These are phyloP conservation scores for Coemansia sp. DNA, from an alignment of 192 early-diverging fungal genomes.

Conservation along the genomic window DNA sequence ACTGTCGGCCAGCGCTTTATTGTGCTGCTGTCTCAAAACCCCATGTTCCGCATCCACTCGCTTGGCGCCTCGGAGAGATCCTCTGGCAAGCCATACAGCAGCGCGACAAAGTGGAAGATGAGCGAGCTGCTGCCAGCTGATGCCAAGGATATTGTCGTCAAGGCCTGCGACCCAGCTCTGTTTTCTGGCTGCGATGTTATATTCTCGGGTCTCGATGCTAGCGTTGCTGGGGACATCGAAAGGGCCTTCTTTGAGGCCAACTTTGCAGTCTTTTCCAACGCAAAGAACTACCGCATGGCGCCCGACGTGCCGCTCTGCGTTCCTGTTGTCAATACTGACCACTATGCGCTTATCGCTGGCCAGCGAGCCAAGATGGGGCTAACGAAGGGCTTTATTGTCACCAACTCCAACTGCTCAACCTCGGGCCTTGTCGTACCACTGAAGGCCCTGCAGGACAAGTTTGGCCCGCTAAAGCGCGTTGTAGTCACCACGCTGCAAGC, in stretches of 20 bases:
- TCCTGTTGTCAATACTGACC: slow-evolving; percentile 85
- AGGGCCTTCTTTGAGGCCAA: slow-evolving; percentile 83
- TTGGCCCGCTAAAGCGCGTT: slow-evolving; percentile 79
- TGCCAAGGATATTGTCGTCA: slow-evolving; percentile 60
- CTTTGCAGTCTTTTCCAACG: slow-evolving; percentile 92
- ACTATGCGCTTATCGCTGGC: slow-evolving; percentile 77
- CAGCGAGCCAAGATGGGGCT: slow-evolving; percentile 63
- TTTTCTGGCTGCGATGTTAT: slow-evolving; percentile 85
- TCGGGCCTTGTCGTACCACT: slow-evolving; percentile 90
- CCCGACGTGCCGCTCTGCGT: slow-evolving; percentile 89
- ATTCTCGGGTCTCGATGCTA: slow-evolving; percentile 94
- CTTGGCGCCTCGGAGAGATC: slow-evolving; percentile 90
- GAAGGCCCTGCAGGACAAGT: slow-evolving; percentile 86
- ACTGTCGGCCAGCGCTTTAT: slow-evolving; percentile 99
- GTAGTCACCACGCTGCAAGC: slow-evolving; percentile 94
- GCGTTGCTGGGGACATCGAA: slow-evolving; percentile 94
- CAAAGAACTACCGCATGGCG: slow-evolving; percentile 93
- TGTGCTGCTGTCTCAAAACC: slow-evolving; percentile 81
- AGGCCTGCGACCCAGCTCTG: slow-evolving; percentile 68
- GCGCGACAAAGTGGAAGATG: slow-evolving; percentile 89
- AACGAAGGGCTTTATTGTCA: slow-evolving; percentile 84
- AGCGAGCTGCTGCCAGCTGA: slow-evolving; percentile 66
- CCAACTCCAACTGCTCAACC: slow-evolving; percentile 99
- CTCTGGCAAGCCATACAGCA: slow-evolving; percentile 78
- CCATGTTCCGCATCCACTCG: slow-evolving; percentile 80